These are phyloP conservation scores for Phytophthora pini DNA, from an alignment of 352 stramenopile species.

Conservation along the genomic window DNA sequence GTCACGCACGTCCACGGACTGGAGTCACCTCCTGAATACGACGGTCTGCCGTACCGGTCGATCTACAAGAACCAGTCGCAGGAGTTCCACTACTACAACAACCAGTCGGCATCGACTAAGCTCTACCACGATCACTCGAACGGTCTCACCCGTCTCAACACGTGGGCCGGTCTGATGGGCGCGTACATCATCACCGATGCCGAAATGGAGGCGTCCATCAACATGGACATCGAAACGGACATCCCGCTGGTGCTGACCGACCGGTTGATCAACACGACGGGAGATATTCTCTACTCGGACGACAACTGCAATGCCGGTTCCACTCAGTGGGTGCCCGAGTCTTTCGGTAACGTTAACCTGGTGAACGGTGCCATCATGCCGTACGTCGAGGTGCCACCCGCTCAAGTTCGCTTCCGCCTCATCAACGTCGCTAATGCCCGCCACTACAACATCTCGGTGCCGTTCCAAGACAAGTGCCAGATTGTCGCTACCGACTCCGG, in stretches of 20 bases:
- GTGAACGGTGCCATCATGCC: conserved; percentile 73
- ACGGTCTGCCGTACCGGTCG: conserved; percentile 52
- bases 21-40: conserved; percentile 51
- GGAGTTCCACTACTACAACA: conserved; percentile 60
- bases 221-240: conserved; percentile 61
- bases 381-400: conserved; percentile 65
- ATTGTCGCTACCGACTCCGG: conserved; percentile 69
- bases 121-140: conserved; percentile 67
- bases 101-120: conserved; percentile 64
- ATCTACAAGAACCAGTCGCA: conserved; percentile 68
- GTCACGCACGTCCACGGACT: conserved; percentile 64
- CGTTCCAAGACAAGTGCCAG: conserved; percentile 69
- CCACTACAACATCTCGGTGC: conserved; percentile 80
- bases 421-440: conserved; percentile 70
- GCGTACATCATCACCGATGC: conserved; percentile 61
- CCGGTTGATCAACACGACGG: conserved; percentile 46
- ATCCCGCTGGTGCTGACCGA: conserved; percentile 57
- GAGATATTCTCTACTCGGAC: conserved; percentile 58
- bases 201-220: conserved; percentile 47
- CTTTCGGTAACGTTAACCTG: conserved; percentile 57
- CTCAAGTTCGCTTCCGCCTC: conserved; percentile 73
- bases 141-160: conserved; percentile 63
- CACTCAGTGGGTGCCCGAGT: conserved; percentile 61
- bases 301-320: conserved; percentile 47
- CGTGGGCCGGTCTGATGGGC: conserved; percentile 60